Evolutionary conservation across 225 moss, liverwort and hornwort species (phyloP), one percentile per base, ranked within the genome.

Genomic region (Neckera pumila): DNA sequence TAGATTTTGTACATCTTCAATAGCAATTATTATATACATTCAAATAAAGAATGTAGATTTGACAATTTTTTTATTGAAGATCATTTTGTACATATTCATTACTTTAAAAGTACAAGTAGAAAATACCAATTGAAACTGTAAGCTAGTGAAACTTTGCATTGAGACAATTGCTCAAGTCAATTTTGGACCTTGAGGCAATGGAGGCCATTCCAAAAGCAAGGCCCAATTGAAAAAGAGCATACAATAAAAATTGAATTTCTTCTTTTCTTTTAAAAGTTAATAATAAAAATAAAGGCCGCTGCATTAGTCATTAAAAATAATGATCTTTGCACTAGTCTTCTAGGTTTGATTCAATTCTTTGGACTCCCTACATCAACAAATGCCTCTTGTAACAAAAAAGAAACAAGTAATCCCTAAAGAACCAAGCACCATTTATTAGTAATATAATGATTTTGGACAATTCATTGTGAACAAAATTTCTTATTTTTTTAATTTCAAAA

Each of bases 241-340:
- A 23, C 2, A 28, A 73, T 3, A 6, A 73, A 43, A 73, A 72
- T 43, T 43, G 16, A 3, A 72, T 1, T 65, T 65, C 1, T 65
- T 65, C 1, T 43, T 26, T 40, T 71, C 3, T 38, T 10, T 17
- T 9, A 45, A 28, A 3, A 73, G 2, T 2, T 17, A 43, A 45
- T 73, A 17, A 28, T 2, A 73, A 45, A 27, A 45, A 10, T 2
- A 43, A 45, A 0, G 6, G 1, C 27, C 17, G 6, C 0, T 28
- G 0, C 28, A 45, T 17, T 17, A 73, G 17, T 17, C 0, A 1
- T 18, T 11, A 45, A 28, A 1, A 72, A 28, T 27, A 43, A 28
- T 73, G 10, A 43, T 45, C 43, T 6, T 73, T 1, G 10, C 45
- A 17, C 10, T 72, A 17, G 28, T 73, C 17, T 72, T 72, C 3